Evolutionary conservation across 495 filamentous ascomycete genomes (phyloP), one percentile per base, ranked within the genome.

Genomic region (Parathielavia hyrcaniae): DNA sequence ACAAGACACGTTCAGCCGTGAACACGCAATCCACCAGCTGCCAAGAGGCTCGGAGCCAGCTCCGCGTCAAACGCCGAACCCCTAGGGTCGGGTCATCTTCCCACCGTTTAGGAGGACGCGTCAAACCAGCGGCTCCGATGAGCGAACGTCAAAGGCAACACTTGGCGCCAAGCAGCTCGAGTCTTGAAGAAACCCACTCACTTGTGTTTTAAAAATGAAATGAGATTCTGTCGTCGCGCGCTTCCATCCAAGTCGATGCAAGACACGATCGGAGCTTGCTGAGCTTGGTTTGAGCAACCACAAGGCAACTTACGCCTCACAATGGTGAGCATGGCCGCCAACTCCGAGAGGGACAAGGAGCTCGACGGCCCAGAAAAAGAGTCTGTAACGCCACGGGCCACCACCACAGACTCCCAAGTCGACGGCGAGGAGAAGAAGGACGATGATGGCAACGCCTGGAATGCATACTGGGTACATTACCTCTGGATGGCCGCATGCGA

Each of bases 401-500:
- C n/a, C n/a, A n/a, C n/a, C n/a, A 43, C 51, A 22, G 36, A 56
- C 7, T 7, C 35, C 1, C 54, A 23, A 9, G 17, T 3, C 6
- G 26, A 2, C 26, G 26, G 12, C 26, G 17, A 56, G 32, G 34
- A 53, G 48, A 43, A 41, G 11, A 34, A 49, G 34, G 35, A 7
- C 4, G 53, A 51, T 5, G 53, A 51, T 16, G 53, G 41, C 1
- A 53, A 60, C 17, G 53, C 19, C 6, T 50, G 61, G 50, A 35
- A 19, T 22, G 63, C 60, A 12, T 62, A 63, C 19, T 57, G 50
- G 47, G 53, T 64, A 43, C n/a, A n/a, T n/a, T n/a, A n/a, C n/a
- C n/a, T n/a, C n/a, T 38, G 58, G 20, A 46, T 41, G 41, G 34
- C 17, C 32, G 16, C 30, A 9, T 22, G 9, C 9, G n/a, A n/a